Conservation (phyloP, 2,329 filamentous ascomycete genomes). For the Sporothrix curviconia region DNA sequence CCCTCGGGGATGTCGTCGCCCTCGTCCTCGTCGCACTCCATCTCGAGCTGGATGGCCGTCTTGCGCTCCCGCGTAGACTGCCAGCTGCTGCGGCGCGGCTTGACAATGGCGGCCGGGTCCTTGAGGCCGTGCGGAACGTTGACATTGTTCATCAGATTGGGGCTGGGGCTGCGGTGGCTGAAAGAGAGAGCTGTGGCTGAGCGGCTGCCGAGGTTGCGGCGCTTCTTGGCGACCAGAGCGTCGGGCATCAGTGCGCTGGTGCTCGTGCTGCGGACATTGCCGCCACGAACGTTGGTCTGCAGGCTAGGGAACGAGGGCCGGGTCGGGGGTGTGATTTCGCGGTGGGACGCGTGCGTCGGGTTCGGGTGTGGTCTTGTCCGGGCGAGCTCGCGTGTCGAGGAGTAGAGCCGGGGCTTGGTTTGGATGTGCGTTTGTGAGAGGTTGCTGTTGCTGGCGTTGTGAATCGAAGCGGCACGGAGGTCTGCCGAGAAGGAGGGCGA, state of each 20-base stretch:
- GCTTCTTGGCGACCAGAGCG: slow-evolving; percentile 21
- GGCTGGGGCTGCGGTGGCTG: slow-evolving; percentile 47
- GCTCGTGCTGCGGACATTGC: slow-evolving; percentile 47
- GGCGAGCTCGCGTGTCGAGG: slow-evolving; percentile 26
- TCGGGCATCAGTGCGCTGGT: slow-evolving; percentile 30
- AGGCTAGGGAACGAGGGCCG: slow-evolving; percentile 42
- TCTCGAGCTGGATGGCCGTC: slow-evolving; percentile 62
- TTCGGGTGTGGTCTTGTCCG: slow-evolving; percentile 23
- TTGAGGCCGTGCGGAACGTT: slow-evolving; percentile 39
- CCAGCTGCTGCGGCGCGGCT: slow-evolving; percentile 60
- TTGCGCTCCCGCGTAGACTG: slow-evolving; percentile 61
- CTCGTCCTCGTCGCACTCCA: slow-evolving; percentile 70
- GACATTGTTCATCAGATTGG: slow-evolving; percentile 23
- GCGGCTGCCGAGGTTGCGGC: slow-evolving; percentile 29
- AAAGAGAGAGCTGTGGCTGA: slow-evolving; percentile 35
- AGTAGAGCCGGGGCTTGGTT: slow-evolving; percentile 20
- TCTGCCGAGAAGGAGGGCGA: slow-evolving; percentile 41
- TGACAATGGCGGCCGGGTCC: slow-evolving; percentile 34
- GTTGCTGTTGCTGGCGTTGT: slow-evolving; percentile 4
- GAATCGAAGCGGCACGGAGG: slow-evolving; percentile 30
- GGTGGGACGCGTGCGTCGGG: slow-evolving; percentile 12
- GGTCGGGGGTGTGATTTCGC: slow-evolving; percentile 29
- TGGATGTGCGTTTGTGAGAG: background rate
- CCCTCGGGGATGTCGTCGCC: slow-evolving; percentile 74
- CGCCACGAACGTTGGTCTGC: slow-evolving; percentile 38